Evolutionary conservation across 2,329 filamentous ascomycete species (phyloP).

Genomic region (Chaetothyriales sp.): DNA sequence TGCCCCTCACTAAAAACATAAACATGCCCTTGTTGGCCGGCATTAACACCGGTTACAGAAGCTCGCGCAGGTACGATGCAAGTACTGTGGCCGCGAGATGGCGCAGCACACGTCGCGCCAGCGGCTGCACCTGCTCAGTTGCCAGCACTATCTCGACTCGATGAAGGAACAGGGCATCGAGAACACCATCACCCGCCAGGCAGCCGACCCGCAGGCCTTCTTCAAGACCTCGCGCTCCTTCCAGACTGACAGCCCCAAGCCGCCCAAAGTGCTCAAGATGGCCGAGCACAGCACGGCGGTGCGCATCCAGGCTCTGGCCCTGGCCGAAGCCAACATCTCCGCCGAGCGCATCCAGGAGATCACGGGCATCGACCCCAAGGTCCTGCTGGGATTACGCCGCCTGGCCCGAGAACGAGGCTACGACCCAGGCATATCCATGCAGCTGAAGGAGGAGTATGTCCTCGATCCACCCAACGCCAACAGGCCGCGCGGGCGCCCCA

Average conservation of each 20-base stretch:
- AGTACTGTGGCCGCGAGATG: conserved; percentile 19
- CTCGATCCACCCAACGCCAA: conserved; percentile 17
- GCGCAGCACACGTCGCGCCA: conserved; percentile 20
- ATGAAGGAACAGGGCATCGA: conserved; percentile 18
- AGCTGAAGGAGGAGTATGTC: conserved; percentile 20
- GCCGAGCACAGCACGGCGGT: conserved; percentile 16
- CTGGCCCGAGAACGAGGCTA: conserved; percentile 19
- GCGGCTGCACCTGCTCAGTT: conserved; percentile 18
- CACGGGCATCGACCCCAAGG: conserved; percentile 18
- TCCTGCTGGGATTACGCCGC: conserved; percentile 15
- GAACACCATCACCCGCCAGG: conserved; percentile 19
- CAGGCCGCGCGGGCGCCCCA: conserved; percentile 17
- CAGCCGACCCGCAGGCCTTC: conserved; percentile 17
- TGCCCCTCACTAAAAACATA: background rate
- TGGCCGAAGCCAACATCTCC: conserved; percentile 18
- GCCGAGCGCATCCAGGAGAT: conserved; percentile 18
- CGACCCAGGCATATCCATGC: conserved; percentile 17
- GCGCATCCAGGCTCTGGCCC: conserved; percentile 17
- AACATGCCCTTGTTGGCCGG: background rate
- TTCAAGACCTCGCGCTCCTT: conserved; percentile 12
- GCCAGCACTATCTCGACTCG: conserved; percentile 17
- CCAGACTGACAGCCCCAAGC: conserved; percentile 12
- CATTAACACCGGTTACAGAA: conserved; percentile 11
- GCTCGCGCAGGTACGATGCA: conserved; percentile 20
- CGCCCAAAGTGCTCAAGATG: conserved; percentile 18